Percentiles rank a stretch among this genome's conserved stretches.
phyloP scores from a whole-genome alignment of 768 basidiomycete genomes.

The Leucosporidium yakuticum region DNA sequence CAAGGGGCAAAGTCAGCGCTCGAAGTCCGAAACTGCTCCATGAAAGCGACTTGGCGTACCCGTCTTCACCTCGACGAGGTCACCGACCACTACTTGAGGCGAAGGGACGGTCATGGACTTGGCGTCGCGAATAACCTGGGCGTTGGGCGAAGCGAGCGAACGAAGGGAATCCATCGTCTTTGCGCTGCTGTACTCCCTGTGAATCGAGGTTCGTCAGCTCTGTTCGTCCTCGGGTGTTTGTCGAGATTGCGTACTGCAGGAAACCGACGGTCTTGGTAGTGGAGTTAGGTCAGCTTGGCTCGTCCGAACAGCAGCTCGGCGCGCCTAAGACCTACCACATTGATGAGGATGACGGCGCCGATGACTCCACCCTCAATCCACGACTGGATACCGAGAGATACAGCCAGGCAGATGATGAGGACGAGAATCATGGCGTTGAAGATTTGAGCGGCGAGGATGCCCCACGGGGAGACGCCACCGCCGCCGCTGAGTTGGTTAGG shows the following conservation, averaged over 20 bases:
- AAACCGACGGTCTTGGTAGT: slow-evolving; percentile 46
- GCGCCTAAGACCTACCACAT: slow-evolving; percentile 36
- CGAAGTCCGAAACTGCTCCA: not conserved
- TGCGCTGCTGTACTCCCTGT: slow-evolving; percentile 50
- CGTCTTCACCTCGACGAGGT: slow-evolving; percentile 46
- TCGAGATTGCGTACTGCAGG: slow-evolving; percentile 36
- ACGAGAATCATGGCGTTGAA: slow-evolving; percentile 42
- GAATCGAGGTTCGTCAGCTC: not conserved
- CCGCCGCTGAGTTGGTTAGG: slow-evolving; percentile 30
- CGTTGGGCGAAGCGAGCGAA: slow-evolving; percentile 51
- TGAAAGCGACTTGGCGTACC: slow-evolving; percentile 34
- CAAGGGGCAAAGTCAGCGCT: not conserved
- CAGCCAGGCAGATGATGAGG: slow-evolving; percentile 44
- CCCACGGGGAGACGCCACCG: slow-evolving; percentile 33
- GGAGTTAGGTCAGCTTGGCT: too few species aligned
- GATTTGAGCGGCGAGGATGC: slow-evolving; percentile 41
- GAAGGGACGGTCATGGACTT: slow-evolving; percentile 48
- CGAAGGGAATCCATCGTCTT: slow-evolving; percentile 54
- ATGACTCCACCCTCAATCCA: slow-evolving; percentile 55
- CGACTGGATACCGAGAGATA: slow-evolving; percentile 55
- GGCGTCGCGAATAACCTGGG: slow-evolving; percentile 49
- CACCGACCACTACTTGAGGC: slow-evolving; percentile 48
- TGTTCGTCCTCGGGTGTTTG: not conserved
- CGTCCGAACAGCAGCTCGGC: slow-evolving; percentile 1
- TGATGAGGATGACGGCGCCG: slow-evolving; percentile 44